Conservation (phyloP, 805 yeast species). For the Vanderwaltozyma polyspora region DNA sequence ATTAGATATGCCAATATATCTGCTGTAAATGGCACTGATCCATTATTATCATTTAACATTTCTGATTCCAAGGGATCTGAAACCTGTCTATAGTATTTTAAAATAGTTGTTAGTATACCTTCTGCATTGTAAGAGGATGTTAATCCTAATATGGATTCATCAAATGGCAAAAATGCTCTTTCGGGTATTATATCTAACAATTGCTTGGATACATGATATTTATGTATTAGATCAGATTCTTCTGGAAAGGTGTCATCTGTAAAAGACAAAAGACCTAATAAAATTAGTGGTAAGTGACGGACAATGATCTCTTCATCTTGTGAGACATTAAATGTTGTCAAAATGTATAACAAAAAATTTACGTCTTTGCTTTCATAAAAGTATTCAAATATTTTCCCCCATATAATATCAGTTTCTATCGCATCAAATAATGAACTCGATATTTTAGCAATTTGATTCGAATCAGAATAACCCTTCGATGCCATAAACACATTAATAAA, state of each 20-base stretch:
- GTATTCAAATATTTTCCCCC: constrained; percentile 47
- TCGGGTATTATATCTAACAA: constrained; percentile 50
- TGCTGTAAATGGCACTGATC: constrained; percentile 30
- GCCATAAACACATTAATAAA: constrained; percentile 53
- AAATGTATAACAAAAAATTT: constrained; percentile 45
- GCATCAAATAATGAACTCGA: constrained; percentile 73
- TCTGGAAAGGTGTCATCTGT: constrained; percentile 4
- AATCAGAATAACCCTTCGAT: constrained; percentile 27
- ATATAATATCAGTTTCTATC: constrained; percentile 69
- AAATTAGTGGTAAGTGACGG: constrained; percentile 62
- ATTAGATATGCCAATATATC: constrained; percentile 35
- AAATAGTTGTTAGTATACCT: constrained; percentile 22
- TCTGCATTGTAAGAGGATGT: constrained; percentile 7
- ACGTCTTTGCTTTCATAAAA: constrained; percentile 26
- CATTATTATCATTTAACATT: constrained; percentile 10
- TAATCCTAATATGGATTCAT: constrained; percentile 27
- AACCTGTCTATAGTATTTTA: constrained; percentile 25
- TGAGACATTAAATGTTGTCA: constrained; percentile 52
- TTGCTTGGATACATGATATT: constrained; percentile 32
- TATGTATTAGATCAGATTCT: constrained; percentile 9
- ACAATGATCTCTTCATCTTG: constrained; percentile 80
- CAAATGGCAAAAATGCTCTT: constrained; percentile 48
- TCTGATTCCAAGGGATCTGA: constrained; percentile 9
- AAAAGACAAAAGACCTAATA: constrained; percentile 36
- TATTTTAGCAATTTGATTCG: constrained; percentile 36